phyloP scores from a whole-genome alignment of 2,329 filamentous ascomycete species.

The Cytospora piceae region DNA sequence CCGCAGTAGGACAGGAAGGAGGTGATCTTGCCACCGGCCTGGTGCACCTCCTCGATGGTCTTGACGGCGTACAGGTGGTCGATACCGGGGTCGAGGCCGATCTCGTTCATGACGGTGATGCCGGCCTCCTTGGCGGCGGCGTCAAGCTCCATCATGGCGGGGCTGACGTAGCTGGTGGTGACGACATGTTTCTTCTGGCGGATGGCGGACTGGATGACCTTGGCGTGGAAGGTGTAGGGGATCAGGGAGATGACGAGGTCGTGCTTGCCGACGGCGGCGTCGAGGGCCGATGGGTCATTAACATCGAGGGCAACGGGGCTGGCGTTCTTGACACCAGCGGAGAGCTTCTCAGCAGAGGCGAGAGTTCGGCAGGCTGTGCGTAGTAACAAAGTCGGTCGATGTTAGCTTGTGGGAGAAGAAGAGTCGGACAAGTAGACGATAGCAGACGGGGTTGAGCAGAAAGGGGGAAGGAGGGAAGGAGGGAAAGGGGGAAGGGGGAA shows the following conservation, averaged over 20 bases:
- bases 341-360: constrained; percentile 74
- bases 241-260: constrained; percentile 83
- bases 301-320: constrained; percentile 84
- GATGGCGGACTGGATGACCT: constrained; percentile 92
- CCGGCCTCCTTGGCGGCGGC: constrained; percentile 82
- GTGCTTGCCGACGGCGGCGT: constrained; percentile 77
- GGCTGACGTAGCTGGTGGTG: constrained; percentile 91
- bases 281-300: constrained; percentile 73
- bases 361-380: constrained; percentile 77
- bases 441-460: background rate
- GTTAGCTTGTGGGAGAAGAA: constrained; percentile 8
- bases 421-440: background rate
- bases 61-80: constrained; percentile 82
- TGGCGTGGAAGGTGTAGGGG: constrained; percentile 87
- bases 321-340: constrained; percentile 72
- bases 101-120: constrained; percentile 98
- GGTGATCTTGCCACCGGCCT: constrained; percentile 80
- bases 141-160: constrained; percentile 89
- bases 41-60: constrained; percentile 87
- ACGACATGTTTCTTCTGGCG: constrained; percentile 94
- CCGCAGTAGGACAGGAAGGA: constrained; percentile 86
- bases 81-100: constrained; percentile 76
- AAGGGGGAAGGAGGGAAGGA: background rate
- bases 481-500: background rate
- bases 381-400: background rate